A percentile compares a stretch with the other conserved stretches of the same genome.
phyloP scores from a whole-genome alignment of 108 stramenopile genomes.

The Skeletonema tropicum region DNA sequence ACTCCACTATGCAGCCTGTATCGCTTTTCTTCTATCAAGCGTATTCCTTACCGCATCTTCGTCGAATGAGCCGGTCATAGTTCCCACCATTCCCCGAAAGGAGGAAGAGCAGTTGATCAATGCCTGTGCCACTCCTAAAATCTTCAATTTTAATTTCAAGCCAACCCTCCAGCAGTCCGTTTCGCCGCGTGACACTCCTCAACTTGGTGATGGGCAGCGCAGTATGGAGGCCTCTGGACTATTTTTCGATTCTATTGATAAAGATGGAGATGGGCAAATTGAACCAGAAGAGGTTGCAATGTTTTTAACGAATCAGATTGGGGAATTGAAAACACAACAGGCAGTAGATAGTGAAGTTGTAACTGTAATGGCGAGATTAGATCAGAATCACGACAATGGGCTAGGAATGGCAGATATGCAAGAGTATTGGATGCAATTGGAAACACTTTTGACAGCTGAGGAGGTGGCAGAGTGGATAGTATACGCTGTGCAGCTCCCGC shows the following conservation, averaged over 20 bases:
- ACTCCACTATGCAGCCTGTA: neutral
- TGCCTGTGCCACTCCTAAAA: neutral
- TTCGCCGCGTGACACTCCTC: constrained; percentile 9
- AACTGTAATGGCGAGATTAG: constrained; percentile 44
- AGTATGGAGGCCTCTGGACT: constrained; percentile 23
- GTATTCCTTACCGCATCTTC: neutral
- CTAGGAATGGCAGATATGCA: constrained; percentile 48
- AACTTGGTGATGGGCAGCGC: constrained; percentile 40
- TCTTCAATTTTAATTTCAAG: neutral
- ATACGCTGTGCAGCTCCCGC: constrained; percentile 65
- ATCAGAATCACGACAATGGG: constrained; percentile 37
- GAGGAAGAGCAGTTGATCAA: neutral
- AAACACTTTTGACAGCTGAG: constrained; percentile 59
- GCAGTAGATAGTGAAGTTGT: constrained; percentile 38
- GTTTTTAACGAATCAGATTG: constrained; percentile 44
- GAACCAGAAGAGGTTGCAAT: constrained; percentile 31
- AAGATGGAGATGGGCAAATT: constrained; percentile 39
- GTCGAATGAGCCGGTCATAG: neutral
- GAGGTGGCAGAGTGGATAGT: constrained; percentile 67
- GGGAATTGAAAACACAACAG: constrained; percentile 39
- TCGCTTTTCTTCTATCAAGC: neutral
- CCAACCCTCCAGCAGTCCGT: neutral
- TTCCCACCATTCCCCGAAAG: neutral
- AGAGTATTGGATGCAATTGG: constrained; percentile 55
- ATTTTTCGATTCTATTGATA: constrained; percentile 49